Base-by-base conservation (phyloP, 2,329 filamentous ascomycete genomes). In the Exophiala aquamarina region DNA sequence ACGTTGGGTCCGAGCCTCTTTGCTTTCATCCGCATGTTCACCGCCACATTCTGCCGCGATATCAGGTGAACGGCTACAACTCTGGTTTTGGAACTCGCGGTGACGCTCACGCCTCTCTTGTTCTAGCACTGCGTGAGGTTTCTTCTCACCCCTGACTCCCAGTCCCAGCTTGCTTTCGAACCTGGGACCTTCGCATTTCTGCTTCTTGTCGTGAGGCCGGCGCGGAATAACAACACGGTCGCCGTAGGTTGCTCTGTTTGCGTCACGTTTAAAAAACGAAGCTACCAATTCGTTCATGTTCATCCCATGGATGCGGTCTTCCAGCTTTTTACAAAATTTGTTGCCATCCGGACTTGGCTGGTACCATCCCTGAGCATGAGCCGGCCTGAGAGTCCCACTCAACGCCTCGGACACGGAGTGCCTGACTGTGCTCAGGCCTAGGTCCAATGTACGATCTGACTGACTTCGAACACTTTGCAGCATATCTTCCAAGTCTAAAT, bases 321-420 rank as follows among this genome's bases (percentile, higher is more conserved):
- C 50, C 4, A 54, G 31, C 11, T 44, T 40, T 11, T 13, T 28
- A 26, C 40, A 35, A 37, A 44, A 50, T n/a, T 35, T 29, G 41
- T 54, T 54, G 3, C 11, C 28, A 6, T 15, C 14, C 18, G 37
- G 18, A 17, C 29, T n/a, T 9, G 50, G 50, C 11, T 38, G 40
- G 19, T 50, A 54, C 50, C 50, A 54, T 13, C 50, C 50, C 21
- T 54, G 47, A 2, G 19, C 10, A 37, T 50, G 47, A 3, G 50
- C 43, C 8, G 47, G 47, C 26, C n/a, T 33, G 6, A 54, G 18
- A 10, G 43, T 32, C 21, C 19, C 37, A n/a, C 45, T 23, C 10
- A 54, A 36, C 11, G 47, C 15, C 13, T 41, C 17, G 2, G 15
- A 32, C 10, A 49, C 34, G 10, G 13, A 23, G 9, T 45, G 34